Conservation (phyloP, 352 stramenopile species). For the Phytophthora europaea region DNA sequence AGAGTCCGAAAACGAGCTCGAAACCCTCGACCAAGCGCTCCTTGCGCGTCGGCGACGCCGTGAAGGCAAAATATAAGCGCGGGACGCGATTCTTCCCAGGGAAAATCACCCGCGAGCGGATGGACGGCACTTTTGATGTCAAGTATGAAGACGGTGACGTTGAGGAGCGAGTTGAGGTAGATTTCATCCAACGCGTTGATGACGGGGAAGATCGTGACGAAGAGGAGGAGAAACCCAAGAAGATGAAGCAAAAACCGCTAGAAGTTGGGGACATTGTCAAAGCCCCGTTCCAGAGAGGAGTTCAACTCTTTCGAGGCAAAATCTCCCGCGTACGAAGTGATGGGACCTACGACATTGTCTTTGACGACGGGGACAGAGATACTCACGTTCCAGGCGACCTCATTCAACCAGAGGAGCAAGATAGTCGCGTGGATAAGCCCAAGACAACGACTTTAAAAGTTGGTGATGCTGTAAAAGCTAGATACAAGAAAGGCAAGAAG, state of each 20-base stretch:
- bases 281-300: conserved; percentile 53
- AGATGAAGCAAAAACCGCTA: conserved; percentile 22
- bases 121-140: conserved; percentile 60
- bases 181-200: conserved; percentile 37
- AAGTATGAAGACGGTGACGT: conserved; percentile 56
- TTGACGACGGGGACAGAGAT: conserved; percentile 53
- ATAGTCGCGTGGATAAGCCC: conserved; percentile 34
- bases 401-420: conserved; percentile 41
- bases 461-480: conserved; percentile 51
- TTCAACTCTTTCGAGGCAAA: conserved; percentile 50
- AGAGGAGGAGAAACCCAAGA: conserved; percentile 45
- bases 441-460: conserved; percentile 30
- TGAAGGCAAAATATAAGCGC: conserved; percentile 56
- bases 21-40: conserved; percentile 4
- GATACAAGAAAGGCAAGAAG: conserved; percentile 50
- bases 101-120: conserved; percentile 45
- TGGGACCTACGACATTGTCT: conserved; percentile 59
- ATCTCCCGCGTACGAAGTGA: conserved; percentile 52
- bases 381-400: conserved; percentile 35
- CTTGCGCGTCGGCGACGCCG: conserved; percentile 30
- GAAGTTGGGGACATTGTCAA: conserved; percentile 63
- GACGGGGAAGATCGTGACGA: conserved; percentile 22
- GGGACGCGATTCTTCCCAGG: conserved; percentile 44
- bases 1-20: neutral
- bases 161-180: conserved; percentile 44